Evolutionary conservation across 345 rosid species (phyloP), one percentile per base, ranked within the genome.

Genomic region (Ailanthus altissimus): DNA sequence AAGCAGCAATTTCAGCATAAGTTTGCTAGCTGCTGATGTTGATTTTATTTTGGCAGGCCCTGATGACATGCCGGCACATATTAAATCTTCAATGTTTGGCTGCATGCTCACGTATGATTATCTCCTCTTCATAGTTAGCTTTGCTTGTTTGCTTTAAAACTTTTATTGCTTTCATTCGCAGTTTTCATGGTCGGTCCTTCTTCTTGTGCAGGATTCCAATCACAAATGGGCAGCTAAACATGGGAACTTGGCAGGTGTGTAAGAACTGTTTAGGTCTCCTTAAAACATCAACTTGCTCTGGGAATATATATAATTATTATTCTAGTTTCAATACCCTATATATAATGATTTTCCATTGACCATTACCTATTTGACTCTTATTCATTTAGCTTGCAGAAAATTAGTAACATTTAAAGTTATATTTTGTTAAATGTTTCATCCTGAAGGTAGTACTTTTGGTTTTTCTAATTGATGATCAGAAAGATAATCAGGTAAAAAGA

Each of bases 51-150:
- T 66, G 88, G 78, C 87, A 93, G 98, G 98, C 63, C 91, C 96
- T 16, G 98, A 95, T 91, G 99, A 95, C 85, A 93, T 93, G 99
- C 98, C 99, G 10, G 99, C 98, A 21, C 99, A 95, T 81, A 88
- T 95, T 74, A 91, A 95, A 80, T 95, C 99, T 69, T 93, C 98
- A 38, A 89, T 95, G 96, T 92, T 93, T 84, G 98, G 99, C 73
- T 91, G 97, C 65, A 45, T 85, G 21, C 94, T 95, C 66, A 90
- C 91, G 98, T 93, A 83, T 36, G 97, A 59, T 67, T 74, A 42
- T 65, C 61, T 83, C 75, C 4, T 69, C 20, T 56, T 42, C 15
- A 16, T 68, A n/a, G 26, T 40, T 62, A n/a, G 15, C 14, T 13
- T 57, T 50, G 16, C 26, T 21, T 58, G 26, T 62, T 75, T 10